Conservation (phyloP, 208 protist species). For the Naegleria gruberi region DNA sequence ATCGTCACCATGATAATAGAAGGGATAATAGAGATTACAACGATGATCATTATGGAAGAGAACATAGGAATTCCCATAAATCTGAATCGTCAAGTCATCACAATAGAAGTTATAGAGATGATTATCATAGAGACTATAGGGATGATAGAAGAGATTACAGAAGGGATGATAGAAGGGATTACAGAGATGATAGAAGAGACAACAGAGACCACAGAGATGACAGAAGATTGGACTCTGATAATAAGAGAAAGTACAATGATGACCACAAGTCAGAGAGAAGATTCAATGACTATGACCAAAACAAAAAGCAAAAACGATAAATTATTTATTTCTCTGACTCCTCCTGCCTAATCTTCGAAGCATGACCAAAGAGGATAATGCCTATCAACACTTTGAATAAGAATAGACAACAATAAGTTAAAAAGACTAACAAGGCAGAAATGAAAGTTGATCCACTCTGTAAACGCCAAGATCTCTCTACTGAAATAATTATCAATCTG, state of each 20-base stretch:
- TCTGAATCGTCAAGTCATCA: no score
- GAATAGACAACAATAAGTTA: background rate
- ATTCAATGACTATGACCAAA: background rate
- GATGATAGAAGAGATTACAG: background rate
- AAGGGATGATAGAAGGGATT: background rate
- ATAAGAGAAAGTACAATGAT: background rate
- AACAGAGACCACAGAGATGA: background rate
- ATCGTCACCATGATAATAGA: no score
- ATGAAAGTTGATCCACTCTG: background rate
- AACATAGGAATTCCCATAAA: no score
- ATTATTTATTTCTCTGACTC: background rate
- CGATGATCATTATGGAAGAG: no score
- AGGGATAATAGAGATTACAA: no score
- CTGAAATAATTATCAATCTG: background rate
- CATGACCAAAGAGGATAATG: background rate
- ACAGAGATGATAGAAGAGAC: background rate
- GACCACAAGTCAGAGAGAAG: background rate
- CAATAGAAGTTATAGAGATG: no score
- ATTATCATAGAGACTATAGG: background rate
- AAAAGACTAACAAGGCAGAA: background rate
- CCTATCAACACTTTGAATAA: background rate
- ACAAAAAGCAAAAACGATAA: background rate
- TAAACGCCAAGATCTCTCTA: background rate
- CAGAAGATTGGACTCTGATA: background rate
- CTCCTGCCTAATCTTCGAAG: background rate